phyloP scores from a whole-genome alignment of 805 yeast genomes.

The Candida germanica region DNA sequence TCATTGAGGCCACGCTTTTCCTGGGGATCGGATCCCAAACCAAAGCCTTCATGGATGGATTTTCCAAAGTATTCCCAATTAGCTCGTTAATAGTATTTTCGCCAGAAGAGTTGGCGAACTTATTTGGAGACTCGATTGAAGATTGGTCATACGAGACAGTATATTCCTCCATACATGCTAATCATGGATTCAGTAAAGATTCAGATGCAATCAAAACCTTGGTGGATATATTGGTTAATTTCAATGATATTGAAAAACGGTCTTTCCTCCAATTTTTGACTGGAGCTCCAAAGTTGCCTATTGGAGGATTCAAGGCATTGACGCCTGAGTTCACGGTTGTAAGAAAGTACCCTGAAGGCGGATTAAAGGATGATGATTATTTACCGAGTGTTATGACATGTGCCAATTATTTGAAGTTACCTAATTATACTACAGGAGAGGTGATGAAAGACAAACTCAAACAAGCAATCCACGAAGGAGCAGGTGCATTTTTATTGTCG shows the following conservation, averaged over 20 bases:
- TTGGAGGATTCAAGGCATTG: constrained; percentile 86
- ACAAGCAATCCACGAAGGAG: constrained; percentile 83
- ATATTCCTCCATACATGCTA: constrained; percentile 64
- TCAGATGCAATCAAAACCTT: constrained; percentile 61
- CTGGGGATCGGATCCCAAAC: constrained; percentile 66
- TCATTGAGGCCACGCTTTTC: constrained; percentile 58
- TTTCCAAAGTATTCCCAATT: constrained; percentile 78
- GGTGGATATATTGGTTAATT: constrained; percentile 57
- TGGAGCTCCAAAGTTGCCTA: constrained; percentile 89
- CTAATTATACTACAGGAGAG: constrained; percentile 66
- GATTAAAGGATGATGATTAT: constrained; percentile 66
- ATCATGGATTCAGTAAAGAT: constrained; percentile 82
- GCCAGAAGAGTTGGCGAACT: constrained; percentile 64
- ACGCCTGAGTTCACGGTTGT: constrained; percentile 87
- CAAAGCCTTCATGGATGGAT: constrained; percentile 71
- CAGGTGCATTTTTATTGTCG: constrained; percentile 71
- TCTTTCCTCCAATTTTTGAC: constrained; percentile 82
- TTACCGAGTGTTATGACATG: constrained; percentile 98
- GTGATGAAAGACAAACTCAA: constrained; percentile 56
- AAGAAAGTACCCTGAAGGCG: constrained; percentile 73
- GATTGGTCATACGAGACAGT: constrained; percentile 79
- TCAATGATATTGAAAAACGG: constrained; percentile 56
- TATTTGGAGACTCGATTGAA: constrained; percentile 78
- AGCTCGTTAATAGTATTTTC: constrained; percentile 67
- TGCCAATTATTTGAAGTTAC: constrained; percentile 88